Conservation (phyloP, 495 filamentous ascomycete species). For the Amorphotheca resinae region DNA sequence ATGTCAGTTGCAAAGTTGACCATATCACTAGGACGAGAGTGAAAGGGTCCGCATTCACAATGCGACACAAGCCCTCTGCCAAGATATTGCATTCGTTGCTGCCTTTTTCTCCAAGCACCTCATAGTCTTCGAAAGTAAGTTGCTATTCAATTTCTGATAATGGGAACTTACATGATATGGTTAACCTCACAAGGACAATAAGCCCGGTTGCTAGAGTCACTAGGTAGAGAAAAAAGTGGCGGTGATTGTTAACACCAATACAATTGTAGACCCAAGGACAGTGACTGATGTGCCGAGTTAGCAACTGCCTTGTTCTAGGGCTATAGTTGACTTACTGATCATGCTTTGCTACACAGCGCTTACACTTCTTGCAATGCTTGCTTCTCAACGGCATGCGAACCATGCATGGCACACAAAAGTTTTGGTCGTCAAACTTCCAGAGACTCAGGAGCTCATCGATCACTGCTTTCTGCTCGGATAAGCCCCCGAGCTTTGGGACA, state of each 20-base stretch:
- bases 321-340: conserved; percentile 61
- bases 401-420: conserved; percentile 93
- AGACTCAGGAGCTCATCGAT: conserved; percentile 71
- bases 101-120: conserved; percentile 4
- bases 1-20: conserved; percentile 70
- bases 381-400: conserved; percentile 78
- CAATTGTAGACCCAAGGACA: conserved; percentile 98
- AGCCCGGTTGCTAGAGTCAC: conserved; percentile 65
- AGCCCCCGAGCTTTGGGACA: conserved; percentile 82
- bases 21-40: conserved; percentile 68
- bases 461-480: conserved; percentile 73
- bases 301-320: conserved; percentile 8
- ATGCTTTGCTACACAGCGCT: conserved; percentile 88
- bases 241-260: conserved; percentile 84
- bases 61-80: conserved; percentile 54
- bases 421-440: conserved; percentile 86
- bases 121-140: conserved; percentile 15
- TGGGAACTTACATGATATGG: conserved; percentile 38
- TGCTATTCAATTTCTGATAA: neutral
- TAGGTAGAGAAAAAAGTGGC: conserved; percentile 89
- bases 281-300: conserved; percentile 53
- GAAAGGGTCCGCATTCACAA: conserved; percentile 70
- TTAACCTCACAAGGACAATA: conserved; percentile 36
- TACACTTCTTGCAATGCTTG: conserved; percentile 87
- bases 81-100: conserved; percentile 59